Percentiles rank a stretch among this genome's conserved stretches.
phyloP scores from a whole-genome alignment of 2,329 filamentous ascomycete genomes.

The Akanthomyces lecanii region DNA sequence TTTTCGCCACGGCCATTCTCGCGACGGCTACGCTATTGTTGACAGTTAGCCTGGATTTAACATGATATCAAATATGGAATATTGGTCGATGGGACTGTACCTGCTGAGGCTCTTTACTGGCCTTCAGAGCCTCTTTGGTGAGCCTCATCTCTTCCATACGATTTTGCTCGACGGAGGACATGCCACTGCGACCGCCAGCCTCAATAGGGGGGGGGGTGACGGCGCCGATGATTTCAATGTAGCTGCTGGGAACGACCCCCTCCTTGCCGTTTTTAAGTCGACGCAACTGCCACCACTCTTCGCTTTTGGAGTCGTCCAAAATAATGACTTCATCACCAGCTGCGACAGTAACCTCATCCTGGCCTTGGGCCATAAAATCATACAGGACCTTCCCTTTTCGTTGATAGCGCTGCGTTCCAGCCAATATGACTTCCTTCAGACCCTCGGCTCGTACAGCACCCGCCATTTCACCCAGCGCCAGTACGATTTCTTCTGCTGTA shows the following conservation, averaged over 20 bases:
- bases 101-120: conserved; percentile 53
- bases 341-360: conserved; percentile 91
- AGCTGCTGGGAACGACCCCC: conserved; percentile 94
- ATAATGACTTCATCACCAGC: conserved; percentile 88
- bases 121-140: conserved; percentile 72
- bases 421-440: conserved; percentile 79
- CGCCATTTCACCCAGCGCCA: conserved; percentile 80
- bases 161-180: conserved; percentile 72
- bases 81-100: conserved; percentile 66
- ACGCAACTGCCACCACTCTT: conserved; percentile 97
- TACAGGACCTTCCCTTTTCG: conserved; percentile 87
- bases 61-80: too few species aligned
- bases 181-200: conserved; percentile 46
- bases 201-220: conserved; percentile 48
- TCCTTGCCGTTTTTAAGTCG: conserved; percentile 88
- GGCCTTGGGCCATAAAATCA: conserved; percentile 93
- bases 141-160: conserved; percentile 76
- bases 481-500: conserved; percentile 89
- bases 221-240: conserved; percentile 80
- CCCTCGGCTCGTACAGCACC: conserved; percentile 81
- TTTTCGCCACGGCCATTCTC: conserved; percentile 60
- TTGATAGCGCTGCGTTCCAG: conserved; percentile 63
- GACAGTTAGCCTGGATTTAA: conserved; percentile 58
- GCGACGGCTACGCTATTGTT: conserved; percentile 66
- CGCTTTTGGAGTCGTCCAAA: conserved; percentile 84